A percentile compares a stretch with the other conserved stretches of the same genome.
phyloP scores from a whole-genome alignment of 257 asterid genomes.

The Schizonepeta tenuifolia region DNA sequence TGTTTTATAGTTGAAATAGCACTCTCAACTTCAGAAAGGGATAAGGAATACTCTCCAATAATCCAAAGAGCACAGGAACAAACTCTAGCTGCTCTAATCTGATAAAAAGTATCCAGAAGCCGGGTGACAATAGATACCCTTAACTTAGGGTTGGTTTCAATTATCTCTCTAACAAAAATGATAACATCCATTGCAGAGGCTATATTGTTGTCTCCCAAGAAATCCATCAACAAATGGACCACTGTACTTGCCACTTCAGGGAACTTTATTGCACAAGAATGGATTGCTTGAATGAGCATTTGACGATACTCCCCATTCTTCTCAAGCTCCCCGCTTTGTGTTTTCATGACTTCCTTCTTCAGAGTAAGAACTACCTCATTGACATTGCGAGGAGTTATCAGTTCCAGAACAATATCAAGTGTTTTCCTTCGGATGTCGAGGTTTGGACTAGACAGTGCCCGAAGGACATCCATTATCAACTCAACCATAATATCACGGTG shows the following conservation, averaged over 20 bases:
- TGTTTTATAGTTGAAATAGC: conserved; percentile 85
- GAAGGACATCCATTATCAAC: conserved; percentile 88
- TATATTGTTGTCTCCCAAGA: conserved; percentile 92
- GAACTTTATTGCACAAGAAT: conserved; percentile 92
- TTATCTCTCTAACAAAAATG: conserved; percentile 87
- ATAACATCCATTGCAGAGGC: conserved; percentile 92
- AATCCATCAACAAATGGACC: conserved; percentile 94
- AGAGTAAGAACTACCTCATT: conserved; percentile 88
- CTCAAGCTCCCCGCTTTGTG: conserved; percentile 91
- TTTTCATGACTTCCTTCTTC: conserved; percentile 95
- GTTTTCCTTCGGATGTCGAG: conserved; percentile 89
- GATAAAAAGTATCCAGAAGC: conserved; percentile 88
- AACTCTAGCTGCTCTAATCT: conserved; percentile 91
- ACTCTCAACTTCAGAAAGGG: conserved; percentile 91
- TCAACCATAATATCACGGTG: conserved; percentile 86
- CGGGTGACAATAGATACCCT: conserved; percentile 90
- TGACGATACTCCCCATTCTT: conserved; percentile 94
- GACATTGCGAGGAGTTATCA: conserved; percentile 82
- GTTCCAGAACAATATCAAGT: conserved; percentile 90
- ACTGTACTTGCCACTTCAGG: conserved; percentile 98
- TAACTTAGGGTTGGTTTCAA: conserved; percentile 86
- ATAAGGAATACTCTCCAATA: conserved; percentile 83
- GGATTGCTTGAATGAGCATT: conserved; percentile 96
- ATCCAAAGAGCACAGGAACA: conserved; percentile 98
- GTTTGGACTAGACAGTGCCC: conserved; percentile 93